phyloP scores from a whole-genome alignment of 352 stramenopile genomes.

The Phytophthora tubulina region DNA sequence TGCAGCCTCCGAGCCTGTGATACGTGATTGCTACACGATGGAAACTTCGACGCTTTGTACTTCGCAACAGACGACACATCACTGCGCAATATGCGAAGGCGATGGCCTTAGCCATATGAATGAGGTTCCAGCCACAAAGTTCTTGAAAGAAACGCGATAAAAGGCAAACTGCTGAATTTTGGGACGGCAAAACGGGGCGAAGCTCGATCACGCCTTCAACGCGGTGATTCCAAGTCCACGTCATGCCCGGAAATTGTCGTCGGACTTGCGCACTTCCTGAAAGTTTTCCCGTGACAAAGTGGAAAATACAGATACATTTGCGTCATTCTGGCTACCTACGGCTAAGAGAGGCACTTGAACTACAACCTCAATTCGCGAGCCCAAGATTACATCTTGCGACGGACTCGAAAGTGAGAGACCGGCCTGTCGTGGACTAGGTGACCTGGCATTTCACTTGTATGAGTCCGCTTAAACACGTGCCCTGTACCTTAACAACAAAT shows the following conservation, averaged over 20 bases:
- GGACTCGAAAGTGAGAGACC: background rate
- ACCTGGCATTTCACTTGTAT: background rate
- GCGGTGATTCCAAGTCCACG: background rate
- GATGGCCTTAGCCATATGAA: constrained; percentile 24
- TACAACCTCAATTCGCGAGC: background rate
- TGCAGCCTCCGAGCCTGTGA: background rate
- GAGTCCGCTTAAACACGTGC: constrained; percentile 9
- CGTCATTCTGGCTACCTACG: background rate
- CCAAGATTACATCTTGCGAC: constrained; percentile 2
- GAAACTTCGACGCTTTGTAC: constrained; percentile 16
- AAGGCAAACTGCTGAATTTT: background rate
- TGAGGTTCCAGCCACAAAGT: constrained; percentile 18
- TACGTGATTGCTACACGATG: constrained; percentile 1
- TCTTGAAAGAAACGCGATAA: constrained; percentile 12
- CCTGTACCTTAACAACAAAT: constrained; percentile 21
- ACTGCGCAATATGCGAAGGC: constrained; percentile 27
- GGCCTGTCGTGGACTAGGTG: constrained; percentile 14
- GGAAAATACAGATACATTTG: constrained; percentile 25
- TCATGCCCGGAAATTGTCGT: constrained; percentile 12
- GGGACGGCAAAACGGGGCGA: constrained; percentile 2
- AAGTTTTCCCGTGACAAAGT: background rate
- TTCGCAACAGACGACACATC: constrained; percentile 18
- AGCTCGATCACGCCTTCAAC: background rate
- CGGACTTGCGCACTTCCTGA: constrained; percentile 15
- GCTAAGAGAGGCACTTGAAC: constrained; percentile 5